Base-by-base conservation (phyloP, 1,284 basidiomycete genomes). In the Wolfiporia cocos region DNA sequence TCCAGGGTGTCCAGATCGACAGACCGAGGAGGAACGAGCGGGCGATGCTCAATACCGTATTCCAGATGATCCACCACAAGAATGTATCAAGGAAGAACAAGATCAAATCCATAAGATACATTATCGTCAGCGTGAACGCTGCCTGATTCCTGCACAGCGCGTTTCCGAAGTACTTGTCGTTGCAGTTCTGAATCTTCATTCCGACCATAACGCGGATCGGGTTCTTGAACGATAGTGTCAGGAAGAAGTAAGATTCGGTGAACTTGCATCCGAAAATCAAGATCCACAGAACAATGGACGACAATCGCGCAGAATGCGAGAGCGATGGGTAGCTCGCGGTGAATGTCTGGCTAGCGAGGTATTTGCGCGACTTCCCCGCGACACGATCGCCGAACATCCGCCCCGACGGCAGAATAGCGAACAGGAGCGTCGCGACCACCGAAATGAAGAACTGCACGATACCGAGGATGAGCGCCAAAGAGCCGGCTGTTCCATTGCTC, bases 51-150 rank as follows among this genome's bases (percentile, higher is more conserved):
- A 91, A 89, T 43, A 95, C 87, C 7, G 92, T 94, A 65, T 94
- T 94, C 93, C 93, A 97, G 57, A 97, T 96, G 62, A 89, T 86
- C 63, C 88, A 95, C 93, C 93, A 97, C 31, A 97, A 68, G 82
- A 95, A 97, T 5, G 93, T 97, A 68, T 97, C 92, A 62, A 97
- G 73, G 78, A 96, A 97, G 78, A 92, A 97, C 39, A 96, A 76
- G 37, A 86, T 81, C 31, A 96, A 67, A 61, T 96, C 92, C 92
- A 96, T 95, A 66, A 93, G 67, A 62, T 92, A 96, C 93, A 96
- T 97, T 69, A 95, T 87, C 44, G 93, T 77, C 51, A 97, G 69
- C 11, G 93, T 88, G 66, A 96, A 96, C 5, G 85, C 85, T 1
- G 92, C 88, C 52, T 97, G 93, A 59, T 96, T 91, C 37, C 70